Evolutionary conservation across 1,284 basidiomycete species (phyloP).

Genomic region (Leccinum solheimii): DNA sequence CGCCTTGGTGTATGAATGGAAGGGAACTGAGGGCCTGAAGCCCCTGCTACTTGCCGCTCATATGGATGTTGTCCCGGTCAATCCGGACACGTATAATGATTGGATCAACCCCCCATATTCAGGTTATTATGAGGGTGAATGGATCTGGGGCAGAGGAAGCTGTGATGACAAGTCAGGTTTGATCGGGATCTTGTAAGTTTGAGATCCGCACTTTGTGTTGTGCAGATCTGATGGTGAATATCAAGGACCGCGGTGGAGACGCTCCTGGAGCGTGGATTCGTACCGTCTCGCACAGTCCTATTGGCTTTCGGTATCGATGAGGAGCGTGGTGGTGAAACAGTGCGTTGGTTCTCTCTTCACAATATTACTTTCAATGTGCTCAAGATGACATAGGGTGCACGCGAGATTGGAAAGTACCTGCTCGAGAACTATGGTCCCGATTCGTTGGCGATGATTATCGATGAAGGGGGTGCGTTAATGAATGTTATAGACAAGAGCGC

Average conservation of each 20-base stretch:
- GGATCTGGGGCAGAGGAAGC: conserved; percentile 65
- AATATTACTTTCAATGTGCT: conserved; percentile 13
- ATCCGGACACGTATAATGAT: conserved; percentile 47
- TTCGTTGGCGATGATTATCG: conserved; percentile 56
- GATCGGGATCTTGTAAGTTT: conserved; percentile 53
- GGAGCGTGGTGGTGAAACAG: conserved; percentile 55
- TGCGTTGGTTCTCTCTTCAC: conserved; percentile 19
- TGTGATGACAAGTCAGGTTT: conserved; percentile 64
- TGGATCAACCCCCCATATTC: conserved; percentile 57
- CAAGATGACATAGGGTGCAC: conserved; percentile 44
- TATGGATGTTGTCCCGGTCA: conserved; percentile 61
- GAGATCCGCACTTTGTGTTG: background rate
- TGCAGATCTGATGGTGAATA: background rate
- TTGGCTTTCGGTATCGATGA: conserved; percentile 75
- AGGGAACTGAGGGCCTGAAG: conserved; percentile 57
- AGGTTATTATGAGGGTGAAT: conserved; percentile 48
- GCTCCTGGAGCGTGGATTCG: conserved; percentile 51
- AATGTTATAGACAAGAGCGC: background rate
- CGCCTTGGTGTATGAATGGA: conserved; percentile 62
- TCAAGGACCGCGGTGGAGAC: conserved; percentile 53
- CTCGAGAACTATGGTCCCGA: conserved; percentile 52
- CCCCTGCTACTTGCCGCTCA: conserved; percentile 65
- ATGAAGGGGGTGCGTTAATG: conserved; percentile 42
- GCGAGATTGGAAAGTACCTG: conserved; percentile 46
- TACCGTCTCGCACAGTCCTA: conserved; percentile 55